A percentile compares a stretch with the other conserved stretches of the same genome.
These are phyloP conservation scores for Xylariaceae sp. DNA, from an alignment of 2,329 filamentous ascomycete genomes.

Conservation along the genomic window DNA sequence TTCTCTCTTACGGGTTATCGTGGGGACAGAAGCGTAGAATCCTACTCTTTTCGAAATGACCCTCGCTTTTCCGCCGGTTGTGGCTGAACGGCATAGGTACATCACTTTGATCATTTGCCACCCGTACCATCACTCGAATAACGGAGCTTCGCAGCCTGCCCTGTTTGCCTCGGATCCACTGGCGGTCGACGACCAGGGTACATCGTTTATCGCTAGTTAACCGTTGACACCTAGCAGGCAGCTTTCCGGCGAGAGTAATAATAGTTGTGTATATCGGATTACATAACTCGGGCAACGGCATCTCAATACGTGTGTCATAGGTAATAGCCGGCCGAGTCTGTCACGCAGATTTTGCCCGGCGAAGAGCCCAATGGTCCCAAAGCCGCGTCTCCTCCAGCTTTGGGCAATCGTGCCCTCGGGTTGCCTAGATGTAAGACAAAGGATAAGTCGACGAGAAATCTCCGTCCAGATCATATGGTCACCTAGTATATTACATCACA, in stretches of 20 bases:
- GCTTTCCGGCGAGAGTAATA: not conserved
- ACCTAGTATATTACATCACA: not conserved
- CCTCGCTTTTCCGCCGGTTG: not conserved
- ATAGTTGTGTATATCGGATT: not conserved
- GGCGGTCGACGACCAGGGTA: constrained; percentile 10
- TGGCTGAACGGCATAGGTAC: not conserved
- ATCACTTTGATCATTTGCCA: constrained; percentile 9
- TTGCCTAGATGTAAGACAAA: not conserved
- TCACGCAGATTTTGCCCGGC: not conserved
- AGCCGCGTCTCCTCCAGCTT: constrained; percentile 2
- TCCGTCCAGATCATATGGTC: not conserved
- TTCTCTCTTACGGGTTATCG: constrained; percentile 15
- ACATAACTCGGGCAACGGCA: constrained; percentile 4
- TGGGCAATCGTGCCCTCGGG: not conserved
- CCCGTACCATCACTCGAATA: not conserved
- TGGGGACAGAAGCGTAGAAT: constrained; percentile 12
- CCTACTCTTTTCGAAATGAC: constrained; percentile 4
- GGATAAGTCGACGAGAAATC: not conserved
- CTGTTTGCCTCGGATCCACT: constrained; percentile 6
- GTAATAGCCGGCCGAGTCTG: constrained; percentile 1
- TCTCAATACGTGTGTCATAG: constrained; percentile 3
- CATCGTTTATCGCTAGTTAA: not conserved
- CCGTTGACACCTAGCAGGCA: constrained; percentile 8
- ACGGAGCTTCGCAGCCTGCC: not conserved
- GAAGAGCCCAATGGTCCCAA: not conserved